These are phyloP conservation scores for Pseudevernia furfuracea DNA, from an alignment of 495 filamentous ascomycete species.

Conservation along the genomic window DNA sequence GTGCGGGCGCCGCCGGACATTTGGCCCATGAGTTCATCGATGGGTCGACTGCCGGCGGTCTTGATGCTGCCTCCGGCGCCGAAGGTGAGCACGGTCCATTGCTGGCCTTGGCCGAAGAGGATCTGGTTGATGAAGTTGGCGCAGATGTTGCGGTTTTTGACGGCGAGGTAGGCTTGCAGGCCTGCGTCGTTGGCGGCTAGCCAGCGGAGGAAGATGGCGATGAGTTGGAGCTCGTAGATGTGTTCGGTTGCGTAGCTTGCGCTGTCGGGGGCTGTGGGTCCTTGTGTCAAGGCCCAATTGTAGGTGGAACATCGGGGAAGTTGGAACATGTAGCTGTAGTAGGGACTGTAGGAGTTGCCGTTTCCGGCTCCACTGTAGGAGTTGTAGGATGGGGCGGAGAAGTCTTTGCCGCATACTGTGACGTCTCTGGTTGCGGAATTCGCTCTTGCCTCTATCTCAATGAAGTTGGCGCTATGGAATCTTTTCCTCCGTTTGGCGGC, in stretches of 20 bases:
- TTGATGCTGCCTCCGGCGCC: conserved; percentile 7
- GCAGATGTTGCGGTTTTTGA: conserved; percentile 8
- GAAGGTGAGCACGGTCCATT: conserved; percentile 4
- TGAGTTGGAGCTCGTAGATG: conserved; percentile 14
- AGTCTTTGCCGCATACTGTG: not conserved
- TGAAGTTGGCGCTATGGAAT: not conserved
- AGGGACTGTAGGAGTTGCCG: conserved; percentile 5
- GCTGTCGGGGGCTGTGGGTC: conserved; percentile 2
- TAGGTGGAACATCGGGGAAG: not conserved
- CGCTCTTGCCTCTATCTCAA: not conserved
- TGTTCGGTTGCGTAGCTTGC: conserved; percentile 1
- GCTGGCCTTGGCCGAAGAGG: conserved; percentile 9
- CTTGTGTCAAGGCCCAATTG: not conserved
- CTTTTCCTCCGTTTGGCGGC: not conserved
- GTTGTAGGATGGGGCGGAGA: conserved; percentile 3
- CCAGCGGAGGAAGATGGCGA: conserved; percentile 6
- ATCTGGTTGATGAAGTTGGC: conserved; percentile 5
- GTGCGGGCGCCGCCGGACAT: not conserved
- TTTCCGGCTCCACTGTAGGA: not conserved
- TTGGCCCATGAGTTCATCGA: not conserved
- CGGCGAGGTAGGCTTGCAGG: conserved; percentile 8
- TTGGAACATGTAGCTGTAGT: conserved; percentile 9
- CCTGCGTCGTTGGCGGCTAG: not conserved
- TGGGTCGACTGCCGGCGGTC: not conserved
- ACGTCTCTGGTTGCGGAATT: not conserved